These are phyloP conservation scores for Monoraphidium neglectum DNA, from an alignment of 139 green algal species.

Conservation along the genomic window DNA sequence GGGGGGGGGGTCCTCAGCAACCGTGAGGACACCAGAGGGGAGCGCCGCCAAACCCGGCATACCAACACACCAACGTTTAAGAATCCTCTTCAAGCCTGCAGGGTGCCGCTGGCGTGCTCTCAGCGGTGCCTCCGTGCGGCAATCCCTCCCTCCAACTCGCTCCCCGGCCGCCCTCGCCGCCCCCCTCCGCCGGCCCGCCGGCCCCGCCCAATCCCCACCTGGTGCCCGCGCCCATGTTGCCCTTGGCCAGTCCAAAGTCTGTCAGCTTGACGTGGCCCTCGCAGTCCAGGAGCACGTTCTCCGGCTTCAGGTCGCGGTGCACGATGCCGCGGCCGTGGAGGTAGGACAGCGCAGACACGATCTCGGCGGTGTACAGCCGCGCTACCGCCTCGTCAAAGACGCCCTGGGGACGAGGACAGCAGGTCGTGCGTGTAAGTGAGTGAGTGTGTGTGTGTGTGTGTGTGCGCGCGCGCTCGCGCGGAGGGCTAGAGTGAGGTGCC, in stretches of 20 bases:
- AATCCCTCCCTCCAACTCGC: too few species aligned
- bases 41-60: too few species aligned
- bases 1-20: too few species aligned
- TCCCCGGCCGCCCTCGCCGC: too few species aligned
- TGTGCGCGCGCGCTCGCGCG: conserved; percentile 26
- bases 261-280: conserved; percentile 95
- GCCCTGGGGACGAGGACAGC: conserved; percentile 41
- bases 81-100: too few species aligned
- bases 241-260: conserved; percentile 89
- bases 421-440: not conserved
- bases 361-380: conserved; percentile 93
- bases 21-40: too few species aligned
- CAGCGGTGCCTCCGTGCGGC: too few species aligned
- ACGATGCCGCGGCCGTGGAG: conserved; percentile 87
- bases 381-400: conserved; percentile 88
- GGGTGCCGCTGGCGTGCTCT: conserved; percentile 88
- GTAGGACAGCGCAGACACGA: conserved; percentile 91
- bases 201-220: not conserved
- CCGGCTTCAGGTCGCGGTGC: conserved; percentile 77
- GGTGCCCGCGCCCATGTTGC: conserved; percentile 58
- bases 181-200: conserved; percentile 43
- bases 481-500: not conserved
- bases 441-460: not conserved
- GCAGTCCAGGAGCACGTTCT: conserved; percentile 96
- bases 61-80: too few species aligned